Percentiles rank a stretch among this genome's conserved stretches.
These are phyloP conservation scores for Ogataea ramenticola DNA, from an alignment of 805 yeast species.

Conservation along the genomic window DNA sequence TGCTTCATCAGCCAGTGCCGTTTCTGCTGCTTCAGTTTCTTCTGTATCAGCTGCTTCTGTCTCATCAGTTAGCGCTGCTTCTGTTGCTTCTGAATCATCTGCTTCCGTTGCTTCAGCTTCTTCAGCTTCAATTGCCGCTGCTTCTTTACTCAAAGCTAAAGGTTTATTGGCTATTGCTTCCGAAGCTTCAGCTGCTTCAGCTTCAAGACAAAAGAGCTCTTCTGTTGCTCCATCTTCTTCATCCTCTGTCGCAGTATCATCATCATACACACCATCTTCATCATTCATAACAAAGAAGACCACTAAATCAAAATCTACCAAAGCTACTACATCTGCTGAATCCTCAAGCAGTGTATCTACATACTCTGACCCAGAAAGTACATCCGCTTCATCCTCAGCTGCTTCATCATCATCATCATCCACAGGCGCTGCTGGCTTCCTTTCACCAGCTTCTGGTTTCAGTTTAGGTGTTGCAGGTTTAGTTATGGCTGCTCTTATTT, in stretches of 20 bases:
- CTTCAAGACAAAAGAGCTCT: slow-evolving; percentile 9
- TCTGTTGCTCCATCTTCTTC: slow-evolving; percentile 5
- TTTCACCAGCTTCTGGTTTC: slow-evolving; percentile 24
- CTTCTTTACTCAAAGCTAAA: slow-evolving; percentile 26
- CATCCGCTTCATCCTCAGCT: slow-evolving; percentile 13
- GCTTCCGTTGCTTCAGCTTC: slow-evolving; percentile 9
- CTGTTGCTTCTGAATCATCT: slow-evolving; percentile 13
- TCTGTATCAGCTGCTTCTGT: slow-evolving; percentile 10
- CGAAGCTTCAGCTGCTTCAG: slow-evolving; percentile 12
- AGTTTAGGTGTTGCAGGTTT: slow-evolving; percentile 29
- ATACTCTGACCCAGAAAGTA: slow-evolving; percentile 12
- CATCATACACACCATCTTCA: slow-evolving; percentile 7
- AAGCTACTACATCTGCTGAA: background rate
- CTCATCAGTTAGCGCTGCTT: slow-evolving; percentile 11
- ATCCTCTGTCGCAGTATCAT: slow-evolving; percentile 6
- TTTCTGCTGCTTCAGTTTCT: slow-evolving; percentile 6
- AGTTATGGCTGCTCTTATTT: slow-evolving; percentile 30
- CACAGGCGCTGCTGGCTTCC: slow-evolving; percentile 21
- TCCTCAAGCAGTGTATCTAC: slow-evolving; percentile 8
- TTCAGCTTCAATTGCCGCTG: slow-evolving; percentile 6
- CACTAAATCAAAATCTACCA: slow-evolving; percentile 2
- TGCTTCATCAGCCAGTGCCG: too few species aligned
- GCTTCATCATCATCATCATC: slow-evolving; percentile 26
- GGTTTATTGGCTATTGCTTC: slow-evolving; percentile 37
- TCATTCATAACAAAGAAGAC: slow-evolving; percentile 2